These are phyloP conservation scores for maize (Zea mays) DNA, from an alignment of 176 grass and related monocot genomes.

Conservation along the genomic window DNA sequence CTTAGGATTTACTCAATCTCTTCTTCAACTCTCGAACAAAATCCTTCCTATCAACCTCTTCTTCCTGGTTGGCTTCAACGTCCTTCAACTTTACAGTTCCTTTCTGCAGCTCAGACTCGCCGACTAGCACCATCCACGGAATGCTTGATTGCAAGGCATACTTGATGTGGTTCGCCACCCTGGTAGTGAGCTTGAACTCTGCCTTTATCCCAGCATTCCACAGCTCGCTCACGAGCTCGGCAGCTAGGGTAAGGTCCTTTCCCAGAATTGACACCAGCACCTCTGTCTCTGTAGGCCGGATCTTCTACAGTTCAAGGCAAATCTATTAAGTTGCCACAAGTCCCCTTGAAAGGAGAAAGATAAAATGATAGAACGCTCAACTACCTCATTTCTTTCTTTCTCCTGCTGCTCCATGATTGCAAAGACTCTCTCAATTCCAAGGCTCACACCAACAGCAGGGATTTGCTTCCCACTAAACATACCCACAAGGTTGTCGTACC, in stretches of 20 bases:
- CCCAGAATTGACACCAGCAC: conserved; percentile 83
- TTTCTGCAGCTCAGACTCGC: conserved; percentile 54
- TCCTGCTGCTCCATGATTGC: conserved; percentile 93
- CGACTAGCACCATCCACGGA: conserved; percentile 86
- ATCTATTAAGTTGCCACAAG: not conserved
- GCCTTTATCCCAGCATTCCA: conserved; percentile 92
- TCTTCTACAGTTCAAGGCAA: conserved; percentile 36
- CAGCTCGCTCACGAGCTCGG: conserved; percentile 66
- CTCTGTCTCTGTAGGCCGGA: conserved; percentile 79
- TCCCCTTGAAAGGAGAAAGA: not conserved
- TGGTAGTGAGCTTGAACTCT: conserved; percentile 83
- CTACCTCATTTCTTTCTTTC: conserved; percentile 82
- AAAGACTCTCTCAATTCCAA: conserved; percentile 96
- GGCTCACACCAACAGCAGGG: conserved; percentile 93
- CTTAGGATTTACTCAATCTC: conserved; percentile 42
- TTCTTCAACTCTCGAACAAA: conserved; percentile 60
- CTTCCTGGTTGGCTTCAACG: conserved; percentile 58
- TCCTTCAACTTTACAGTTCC: conserved; percentile 78
- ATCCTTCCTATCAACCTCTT: conserved; percentile 51
- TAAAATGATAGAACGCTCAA: not conserved
- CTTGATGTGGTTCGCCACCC: conserved; percentile 64
- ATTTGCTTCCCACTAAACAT: conserved; percentile 97
- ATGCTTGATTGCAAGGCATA: conserved; percentile 61
- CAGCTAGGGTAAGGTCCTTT: conserved; percentile 75
- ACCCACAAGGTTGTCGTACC: conserved; percentile 88